Evolutionary conservation across 345 rosid species (phyloP).

Genomic region (Ceriops zippeliana): DNA sequence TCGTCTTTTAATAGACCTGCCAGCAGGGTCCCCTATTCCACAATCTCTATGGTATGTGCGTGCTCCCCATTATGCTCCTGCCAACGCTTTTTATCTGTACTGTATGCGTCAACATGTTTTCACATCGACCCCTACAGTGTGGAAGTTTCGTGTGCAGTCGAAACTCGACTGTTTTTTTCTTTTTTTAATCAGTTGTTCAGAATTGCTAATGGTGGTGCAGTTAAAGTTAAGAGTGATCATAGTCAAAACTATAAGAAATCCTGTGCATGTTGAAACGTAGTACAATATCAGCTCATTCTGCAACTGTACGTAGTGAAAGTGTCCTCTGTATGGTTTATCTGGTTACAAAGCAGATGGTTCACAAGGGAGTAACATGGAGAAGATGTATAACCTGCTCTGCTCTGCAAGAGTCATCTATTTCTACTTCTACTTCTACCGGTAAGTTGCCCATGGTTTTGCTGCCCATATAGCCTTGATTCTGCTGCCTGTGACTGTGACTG

Average conservation of each 20-base stretch:
- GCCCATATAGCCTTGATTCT: neutral
- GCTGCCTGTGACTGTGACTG: neutral
- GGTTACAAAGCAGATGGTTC: conserved; percentile 35
- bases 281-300: neutral
- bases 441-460: neutral
- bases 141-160: too few relatives aligned
- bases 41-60: conserved; percentile 42
- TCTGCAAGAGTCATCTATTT: conserved; percentile 54
- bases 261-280: neutral
- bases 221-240: too few relatives aligned
- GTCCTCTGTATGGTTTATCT: neutral
- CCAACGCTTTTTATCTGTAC: neutral
- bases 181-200: too few relatives aligned
- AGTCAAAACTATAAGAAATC: too few relatives aligned
- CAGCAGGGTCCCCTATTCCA: conserved; percentile 26
- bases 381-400: conserved; percentile 51
- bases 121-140: too few relatives aligned
- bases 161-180: too few relatives aligned
- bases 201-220: too few relatives aligned
- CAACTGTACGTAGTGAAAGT: neutral
- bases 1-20: conserved; percentile 30
- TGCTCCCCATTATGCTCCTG: neutral
- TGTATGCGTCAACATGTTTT: neutral
- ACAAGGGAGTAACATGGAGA: conserved; percentile 29
- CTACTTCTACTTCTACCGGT: conserved; percentile 52